Percentiles rank a stretch among this genome's conserved stretches.
Conservation (phyloP, 805 yeast genomes). For the Suhomyces xylopsoci region DNA sequence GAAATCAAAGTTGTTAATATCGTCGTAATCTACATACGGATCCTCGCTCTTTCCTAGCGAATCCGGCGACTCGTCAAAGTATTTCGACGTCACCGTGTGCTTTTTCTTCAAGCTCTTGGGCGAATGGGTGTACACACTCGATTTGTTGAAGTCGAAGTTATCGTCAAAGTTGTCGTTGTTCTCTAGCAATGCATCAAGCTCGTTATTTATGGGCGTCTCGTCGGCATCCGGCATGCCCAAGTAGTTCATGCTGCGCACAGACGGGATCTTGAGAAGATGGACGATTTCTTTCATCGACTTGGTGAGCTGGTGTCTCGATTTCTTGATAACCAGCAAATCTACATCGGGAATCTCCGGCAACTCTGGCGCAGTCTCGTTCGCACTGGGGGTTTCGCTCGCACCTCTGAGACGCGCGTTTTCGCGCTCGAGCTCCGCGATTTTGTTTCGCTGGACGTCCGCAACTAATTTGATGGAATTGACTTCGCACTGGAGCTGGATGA, state of each 20-base stretch:
- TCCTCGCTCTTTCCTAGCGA: not conserved
- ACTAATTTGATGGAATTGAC: slow-evolving; percentile 41
- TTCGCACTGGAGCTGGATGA: slow-evolving; percentile 52
- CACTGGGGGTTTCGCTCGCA: too few species aligned
- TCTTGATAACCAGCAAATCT: slow-evolving; percentile 30
- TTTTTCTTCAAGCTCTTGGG: slow-evolving; percentile 5
- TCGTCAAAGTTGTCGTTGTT: slow-evolving; percentile 12
- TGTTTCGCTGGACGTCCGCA: slow-evolving; percentile 40
- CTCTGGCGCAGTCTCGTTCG: not conserved
- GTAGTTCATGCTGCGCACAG: slow-evolving; percentile 15
- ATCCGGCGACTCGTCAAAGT: slow-evolving; percentile 3
- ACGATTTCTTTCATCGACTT: slow-evolving; percentile 36
- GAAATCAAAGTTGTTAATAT: slow-evolving; percentile 2
- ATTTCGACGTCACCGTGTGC: slow-evolving; percentile 7
- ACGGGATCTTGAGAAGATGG: slow-evolving; percentile 30
- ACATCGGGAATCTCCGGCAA: slow-evolving; percentile 27
- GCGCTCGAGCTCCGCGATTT: slow-evolving; percentile 37
- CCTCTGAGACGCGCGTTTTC: slow-evolving; percentile 12
- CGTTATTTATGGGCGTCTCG: slow-evolving; percentile 10
- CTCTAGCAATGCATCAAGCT: slow-evolving; percentile 15
- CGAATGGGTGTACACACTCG: not conserved
- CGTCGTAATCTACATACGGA: slow-evolving; percentile 1
- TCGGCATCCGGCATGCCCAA: slow-evolving; percentile 21
- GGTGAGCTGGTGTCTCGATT: slow-evolving; percentile 31
- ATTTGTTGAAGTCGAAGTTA: slow-evolving; percentile 10